Base-by-base conservation (phyloP, 2,329 filamentous ascomycete species). In the Davidsoniella virescens region DNA sequence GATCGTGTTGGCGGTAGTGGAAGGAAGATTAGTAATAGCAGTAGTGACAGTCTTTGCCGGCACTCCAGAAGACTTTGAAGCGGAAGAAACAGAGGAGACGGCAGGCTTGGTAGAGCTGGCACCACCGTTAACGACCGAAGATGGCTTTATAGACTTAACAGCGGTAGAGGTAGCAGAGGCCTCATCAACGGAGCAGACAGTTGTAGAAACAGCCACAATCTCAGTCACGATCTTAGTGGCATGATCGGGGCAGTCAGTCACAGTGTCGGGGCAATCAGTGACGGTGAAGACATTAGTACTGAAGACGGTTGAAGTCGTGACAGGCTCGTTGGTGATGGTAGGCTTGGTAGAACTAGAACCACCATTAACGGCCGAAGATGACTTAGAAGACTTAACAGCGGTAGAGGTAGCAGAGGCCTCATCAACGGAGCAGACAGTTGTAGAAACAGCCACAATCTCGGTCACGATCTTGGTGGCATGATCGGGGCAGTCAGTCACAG, bases 221-320 rank as follows among this genome's bases (percentile, higher is more conserved):
- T 67, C 61, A 3, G 68, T 70, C 14, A 62, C 64, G 36, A 68
- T 61, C 33, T 62, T 57, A 37, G 60, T 60, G 36, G 60, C 56
- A 33, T 58, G 58, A 1, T 54, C 60, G 67, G 62, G 2, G 54
- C 60, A 68, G 62, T 66, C 58, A 33, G 57, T 59, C 3, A 68
- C 61, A 14, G 59, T 58, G 14, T 73, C 64, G 44, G 67, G 68
- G 61, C 75, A 78, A 39, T 70, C 70, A 58, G 70, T 76, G 61
- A 77, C 66, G 56, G 75, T 79, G 55, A 72, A 67, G 55, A 75
- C 58, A 12, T 56, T 56, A 16, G 64, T 68, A 46, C 62, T 63
- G 58, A 61, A 67, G 48, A 69, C 59, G n/a, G 64, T 65, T 49
- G 63, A 67, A 25, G 64, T 66, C 26, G 57, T 58, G 49, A 47